These are phyloP conservation scores for Stachybotrys elegans DNA, from an alignment of 2,329 filamentous ascomycete genomes.

Conservation along the genomic window DNA sequence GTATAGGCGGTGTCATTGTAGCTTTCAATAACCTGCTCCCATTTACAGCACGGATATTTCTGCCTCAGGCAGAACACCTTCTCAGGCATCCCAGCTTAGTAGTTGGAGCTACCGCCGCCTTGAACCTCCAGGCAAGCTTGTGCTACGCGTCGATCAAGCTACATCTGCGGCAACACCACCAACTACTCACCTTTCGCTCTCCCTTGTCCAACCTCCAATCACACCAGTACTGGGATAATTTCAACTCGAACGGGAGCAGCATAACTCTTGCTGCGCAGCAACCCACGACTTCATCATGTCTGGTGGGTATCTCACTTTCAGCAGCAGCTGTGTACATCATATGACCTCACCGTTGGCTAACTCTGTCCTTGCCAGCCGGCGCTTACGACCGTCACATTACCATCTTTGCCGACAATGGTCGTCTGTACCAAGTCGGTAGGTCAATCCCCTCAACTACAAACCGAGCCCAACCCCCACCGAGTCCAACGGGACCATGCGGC, in stretches of 20 bases:
- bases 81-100: no score
- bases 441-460: no score
- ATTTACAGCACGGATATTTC: no score
- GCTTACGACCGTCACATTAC: slow-evolving; percentile 99
- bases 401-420: slow-evolving; percentile 98
- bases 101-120: slow-evolving; percentile 24
- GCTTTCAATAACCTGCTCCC: no score
- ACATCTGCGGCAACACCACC: slow-evolving; percentile 14
- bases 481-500: no score
- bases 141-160: slow-evolving; percentile 36
- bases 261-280: no score
- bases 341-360: slow-evolving; percentile 20
- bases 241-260: no score
- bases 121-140: slow-evolving; percentile 41
- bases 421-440: slow-evolving; percentile 99
- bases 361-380: slow-evolving; percentile 39
- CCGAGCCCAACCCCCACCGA: no score
- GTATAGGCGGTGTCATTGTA: no score
- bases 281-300: slow-evolving; percentile 42
- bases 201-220: slow-evolving; percentile 7
- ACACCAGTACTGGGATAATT: no score
- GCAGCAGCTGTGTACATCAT: slow-evolving; percentile 7
- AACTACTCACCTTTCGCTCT: slow-evolving; percentile 6
- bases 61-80: no score
- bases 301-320: slow-evolving; percentile 32